Evolutionary conservation across 2,329 filamentous ascomycete genomes (phyloP), one percentile per base, ranked within the genome.

Genomic region (Mycogone perniciosa): DNA sequence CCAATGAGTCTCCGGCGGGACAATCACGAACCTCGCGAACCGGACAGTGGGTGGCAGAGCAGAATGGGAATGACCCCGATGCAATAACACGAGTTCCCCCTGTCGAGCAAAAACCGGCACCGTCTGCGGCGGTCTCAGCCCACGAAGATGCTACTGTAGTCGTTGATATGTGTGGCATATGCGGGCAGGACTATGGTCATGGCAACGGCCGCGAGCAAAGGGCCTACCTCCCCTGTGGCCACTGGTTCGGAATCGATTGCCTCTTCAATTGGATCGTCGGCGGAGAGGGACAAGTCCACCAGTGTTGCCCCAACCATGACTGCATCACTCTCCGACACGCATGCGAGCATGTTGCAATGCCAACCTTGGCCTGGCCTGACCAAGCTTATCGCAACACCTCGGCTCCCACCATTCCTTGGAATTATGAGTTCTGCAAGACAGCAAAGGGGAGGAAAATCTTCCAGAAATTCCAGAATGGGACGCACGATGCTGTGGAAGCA

Each of bases 191-290:
- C 6, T 35, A 43, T 13, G 7, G 30, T 30, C 9, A 37, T 10
- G 5, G 4, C 6, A 5, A 10, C 10, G 10, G 26, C 8, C 9
- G 8, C 7, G 62, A 65, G 39, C 27, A 11, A 7, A 47, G 44
- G 20, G 52, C 49, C 2, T 62, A 56, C 41, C 56, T 65, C 11
- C 59, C 59, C 5, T 65, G 62, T 40, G 61, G 63, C 9, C 62
- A 65, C 44, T 13, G 11, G 10, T 62, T 62, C 44, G 61, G 61
- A 7, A 52, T 58, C 26, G 6, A 39, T 4, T 65, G 63, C 27
- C 44, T 63, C 26, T 56, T 46, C 9, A 35, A 34, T 20, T 55
- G 48, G 51, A 46, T 57, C 20, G 5, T 26, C 2, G 8, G 29
- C 8, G 10, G 3, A 5, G 8, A 11, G 30, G 7, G 13, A 10